Base-by-base conservation (phyloP, 176 grass and related monocot genomes). In the Avena sativa region DNA sequence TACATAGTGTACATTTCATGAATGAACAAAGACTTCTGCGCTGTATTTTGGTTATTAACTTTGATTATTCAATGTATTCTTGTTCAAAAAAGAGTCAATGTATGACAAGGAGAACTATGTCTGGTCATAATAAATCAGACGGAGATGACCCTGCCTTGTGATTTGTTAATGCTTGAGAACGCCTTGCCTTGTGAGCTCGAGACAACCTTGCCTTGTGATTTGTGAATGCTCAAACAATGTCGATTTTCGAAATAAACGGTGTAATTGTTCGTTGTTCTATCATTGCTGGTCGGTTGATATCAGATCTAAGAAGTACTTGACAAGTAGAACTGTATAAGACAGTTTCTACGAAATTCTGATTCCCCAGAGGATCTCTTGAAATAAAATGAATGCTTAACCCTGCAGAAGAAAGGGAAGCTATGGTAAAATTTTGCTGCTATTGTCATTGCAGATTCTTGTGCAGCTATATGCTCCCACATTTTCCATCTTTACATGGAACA, bases 1-100 rank as follows among this genome's bases (percentile, higher is more conserved):
- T 92, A 83, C 79, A 94, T 92, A 89, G 8, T 78, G 84, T 47
- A 87, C 17, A 71, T 84, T 44, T 74, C 75, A 73, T 83, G 76
- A 21, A 44, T 74, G 55, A 40, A n/a, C 36, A 61, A 68, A 81
- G 5, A 50, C 70, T 48, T 86, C 38, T 81, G 34, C 44, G 6
- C 13, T 84, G 81, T 88, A 47, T 64, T 81, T 66, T 80, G 58
- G 8, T 53, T 82, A 65, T 74, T 40, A 67, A 13, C 10, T 84
- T 69, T 74, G 7, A 74, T 67, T 80, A 57, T 60, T 76, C 38
- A 44, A 75, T 69, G 68, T 84, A 65, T 80, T 63, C 1, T 62
- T 63, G 60, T 63, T 13, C 46, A 15, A 56, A 65, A 30, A 65
- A 65, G 13, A 12, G 11, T 60, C 59, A 13, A 65, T 61, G 68